Evolutionary conservation across 805 yeast species (phyloP), one percentile per base, ranked within the genome.

Genomic region (Sugiyamaella mastotermitis): DNA sequence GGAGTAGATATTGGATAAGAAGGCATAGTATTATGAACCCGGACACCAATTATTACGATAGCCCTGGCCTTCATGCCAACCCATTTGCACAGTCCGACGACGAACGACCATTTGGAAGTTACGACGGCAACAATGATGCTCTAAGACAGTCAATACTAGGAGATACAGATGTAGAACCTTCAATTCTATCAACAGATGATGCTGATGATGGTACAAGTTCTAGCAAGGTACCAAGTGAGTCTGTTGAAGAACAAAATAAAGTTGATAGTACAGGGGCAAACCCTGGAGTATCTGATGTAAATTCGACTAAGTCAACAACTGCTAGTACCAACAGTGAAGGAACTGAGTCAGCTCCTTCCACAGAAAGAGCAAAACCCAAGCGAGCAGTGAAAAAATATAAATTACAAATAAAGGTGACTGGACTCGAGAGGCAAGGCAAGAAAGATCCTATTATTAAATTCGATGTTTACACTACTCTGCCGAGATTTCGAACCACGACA

Each of bases 401-500:
- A 40, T 59, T 90, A 29, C 52, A 53, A 1, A 67, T 84, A 22
- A 74, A 69, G 37, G 78, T 90, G 3, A 71, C 72, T 2, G 82
- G 74, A 10, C 65, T 92, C 34, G 97, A 88, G 58, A 72, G 79
- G 49, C 73, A 75, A 41, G 80, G 77, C 55, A 72, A 71, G 35
- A 86, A 80, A 41, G 85, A 86, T 51, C 96, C 96, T 3, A 78
- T 83, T 6, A 64, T 90, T 39, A 71, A 78, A 46, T 79, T 90
- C 47, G 86, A 83, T 51, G 74, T 77, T 14, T 62, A 61, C 20
- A 74, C 82, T 8, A 84, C 83, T 30, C 62, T 88, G 23, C 88
- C 94, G 11, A 74, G 79, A 27, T 92, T 76, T 57, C 68, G 96
- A 42, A 85, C 83, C 46, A 62, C 73, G 5, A 58, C 60, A 6